Evolutionary conservation across 78 protist species (phyloP).

Genomic region (Tieghemostelium lacteum): DNA sequence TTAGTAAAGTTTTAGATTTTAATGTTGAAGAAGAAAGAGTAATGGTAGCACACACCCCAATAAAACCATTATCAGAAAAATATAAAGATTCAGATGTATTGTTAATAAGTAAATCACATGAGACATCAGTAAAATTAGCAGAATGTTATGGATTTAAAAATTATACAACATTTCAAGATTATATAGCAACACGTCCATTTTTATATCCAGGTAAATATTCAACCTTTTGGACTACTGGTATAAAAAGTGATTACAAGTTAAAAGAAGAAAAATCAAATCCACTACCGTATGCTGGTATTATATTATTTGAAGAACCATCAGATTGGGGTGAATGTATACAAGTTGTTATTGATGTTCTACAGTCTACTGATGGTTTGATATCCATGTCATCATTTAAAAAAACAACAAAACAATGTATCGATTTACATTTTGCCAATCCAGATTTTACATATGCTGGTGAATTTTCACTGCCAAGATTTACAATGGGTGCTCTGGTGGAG

Average conservation of each 20-base stretch:
- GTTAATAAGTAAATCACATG: background rate
- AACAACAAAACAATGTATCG: slow-evolving; percentile 3
- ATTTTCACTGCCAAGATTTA: slow-evolving; percentile 53
- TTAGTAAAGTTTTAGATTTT: slow-evolving; percentile 5
- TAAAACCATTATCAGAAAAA: slow-evolving; percentile 52
- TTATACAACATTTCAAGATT: slow-evolving; percentile 32
- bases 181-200: slow-evolving; percentile 41
- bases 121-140: slow-evolving; percentile 26
- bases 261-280: background rate
- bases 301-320: slow-evolving; percentile 48
- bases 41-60: slow-evolving; percentile 75
- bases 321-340: slow-evolving; percentile 77
- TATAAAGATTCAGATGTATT: slow-evolving; percentile 8
- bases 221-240: slow-evolving; percentile 56
- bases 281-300: slow-evolving; percentile 13
- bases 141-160: slow-evolving; percentile 50
- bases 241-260: background rate
- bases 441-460: slow-evolving; percentile 70
- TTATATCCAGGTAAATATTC: slow-evolving; percentile 36
- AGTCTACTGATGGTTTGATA: slow-evolving; percentile 35
- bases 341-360: slow-evolving; percentile 28
- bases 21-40: slow-evolving; percentile 17
- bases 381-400: background rate
- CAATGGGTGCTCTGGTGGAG: slow-evolving; percentile 61
- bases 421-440: slow-evolving; percentile 64